Conservation (phyloP, 2,329 filamentous ascomycete genomes). For the Nothomitra cinnamomea region DNA sequence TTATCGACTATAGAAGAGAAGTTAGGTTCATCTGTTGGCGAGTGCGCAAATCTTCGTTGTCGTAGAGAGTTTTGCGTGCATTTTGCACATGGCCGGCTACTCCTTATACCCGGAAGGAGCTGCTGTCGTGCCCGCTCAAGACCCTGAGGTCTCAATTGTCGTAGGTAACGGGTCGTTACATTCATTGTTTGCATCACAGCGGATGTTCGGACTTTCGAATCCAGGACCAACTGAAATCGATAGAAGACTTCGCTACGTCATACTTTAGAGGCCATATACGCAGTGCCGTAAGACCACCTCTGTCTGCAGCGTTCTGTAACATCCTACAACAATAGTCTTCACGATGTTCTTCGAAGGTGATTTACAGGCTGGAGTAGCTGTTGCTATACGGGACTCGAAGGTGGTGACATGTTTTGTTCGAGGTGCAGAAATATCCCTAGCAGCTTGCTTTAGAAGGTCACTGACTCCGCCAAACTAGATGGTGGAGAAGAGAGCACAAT, state of each 20-base stretch:
- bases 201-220: conserved; percentile 4
- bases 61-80: conserved; percentile 10
- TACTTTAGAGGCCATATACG: neutral
- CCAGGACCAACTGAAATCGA: neutral
- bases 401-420: conserved; percentile 73
- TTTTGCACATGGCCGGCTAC: conserved; percentile 16
- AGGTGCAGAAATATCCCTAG: conserved; percentile 28
- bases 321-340: neutral
- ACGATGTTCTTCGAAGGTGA: conserved; percentile 63
- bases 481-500: conserved; percentile 46
- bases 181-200: neutral
- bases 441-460: neutral
- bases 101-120: neutral
- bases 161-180: neutral
- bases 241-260: neutral
- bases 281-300: no score
- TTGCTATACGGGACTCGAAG: conserved; percentile 58
- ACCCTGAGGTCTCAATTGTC: conserved; percentile 7
- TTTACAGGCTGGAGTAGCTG: conserved; percentile 63
- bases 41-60: conserved; percentile 21
- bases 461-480: conserved; percentile 31
- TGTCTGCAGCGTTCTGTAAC: neutral
- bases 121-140: conserved; percentile 8
- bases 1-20: conserved; percentile 81
- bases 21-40: conserved; percentile 54